Evolutionary conservation across 2,329 filamentous ascomycete genomes (phyloP), one percentile per base, ranked within the genome.

Genomic region (Cyphellophora europaea): DNA sequence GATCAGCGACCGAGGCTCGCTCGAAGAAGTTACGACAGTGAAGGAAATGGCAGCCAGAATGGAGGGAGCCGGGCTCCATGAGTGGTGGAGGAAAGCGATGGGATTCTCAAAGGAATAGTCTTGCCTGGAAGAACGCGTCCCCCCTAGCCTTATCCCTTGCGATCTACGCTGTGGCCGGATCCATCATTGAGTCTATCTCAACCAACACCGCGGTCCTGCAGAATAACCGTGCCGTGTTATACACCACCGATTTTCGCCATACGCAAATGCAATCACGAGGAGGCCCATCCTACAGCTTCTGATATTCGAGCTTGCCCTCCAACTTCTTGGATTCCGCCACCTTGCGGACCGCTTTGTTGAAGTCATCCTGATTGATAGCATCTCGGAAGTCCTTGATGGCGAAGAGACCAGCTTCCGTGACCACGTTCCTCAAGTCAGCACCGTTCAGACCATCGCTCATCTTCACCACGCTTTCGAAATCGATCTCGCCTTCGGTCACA

Each of bases 391-490:
- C 91, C 64, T 96, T 96, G 74, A 98, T 98, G 28, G 91, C 88
- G 61, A 95, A 96, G 25, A 98, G 67, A 45, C 91, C 91, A 49
- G 91, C 91, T 72, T 98, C 91, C 11, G 91, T 98, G 34, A 98
- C 88, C 34, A 98, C 88, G 57, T 98, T 98, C 55, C 91, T 74
- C 69, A 98, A 65, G 76, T 98, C 91, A 33, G 91, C 91, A 57
- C 91, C 91, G 63, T 98, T 98, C 52, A 98, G 74, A 17, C 89
- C 88, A 55, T 98, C 91, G 52, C 88, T 95, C 91, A 98, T 98
- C 78, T 98, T 98, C 49, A 98, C 91, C 41, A 98, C 87, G 53
- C 86, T 95, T 73, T 98, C 91, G 56, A 93, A 98, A 60, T 98
- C 93, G 54, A 98, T 86, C 44, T 98, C 91, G 1, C 89, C 91